Percentiles rank a stretch among this genome's conserved stretches.
These are phyloP conservation scores for Acacia melanoxylon DNA, from an alignment of 306 rosid species.

Conservation along the genomic window DNA sequence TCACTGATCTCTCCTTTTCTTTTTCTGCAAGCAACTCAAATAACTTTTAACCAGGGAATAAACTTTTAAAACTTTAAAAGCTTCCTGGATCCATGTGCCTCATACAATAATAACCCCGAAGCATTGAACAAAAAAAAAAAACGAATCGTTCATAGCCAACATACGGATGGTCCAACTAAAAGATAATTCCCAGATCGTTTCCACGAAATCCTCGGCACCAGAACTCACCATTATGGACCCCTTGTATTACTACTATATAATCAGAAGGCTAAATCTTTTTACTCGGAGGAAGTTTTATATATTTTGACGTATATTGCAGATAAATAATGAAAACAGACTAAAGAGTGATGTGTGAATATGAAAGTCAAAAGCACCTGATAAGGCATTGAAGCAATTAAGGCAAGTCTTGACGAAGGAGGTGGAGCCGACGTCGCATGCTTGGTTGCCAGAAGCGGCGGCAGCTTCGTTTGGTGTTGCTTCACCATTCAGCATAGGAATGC, in stretches of 20 bases:
- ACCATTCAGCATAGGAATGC: not conserved
- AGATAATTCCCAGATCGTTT: not conserved
- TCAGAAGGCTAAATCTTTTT: not conserved
- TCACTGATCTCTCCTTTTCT: not conserved
- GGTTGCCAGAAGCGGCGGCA: not conserved
- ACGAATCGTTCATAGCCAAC: not conserved
- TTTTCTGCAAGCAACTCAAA: not conserved
- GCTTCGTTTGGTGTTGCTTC: not conserved
- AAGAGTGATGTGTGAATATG: not conserved
- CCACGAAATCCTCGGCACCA: too few species aligned
- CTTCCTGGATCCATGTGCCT: too few species aligned
- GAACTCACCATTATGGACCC: too few species aligned
- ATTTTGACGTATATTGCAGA: not conserved
- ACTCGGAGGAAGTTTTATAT: not conserved
- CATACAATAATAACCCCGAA: too few species aligned
- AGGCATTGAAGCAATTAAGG: constrained; percentile 29
- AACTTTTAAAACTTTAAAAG: too few species aligned
- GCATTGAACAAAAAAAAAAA: too few species aligned
- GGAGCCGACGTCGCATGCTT: not conserved
- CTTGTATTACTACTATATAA: too few species aligned
- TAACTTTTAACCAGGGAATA: not conserved
- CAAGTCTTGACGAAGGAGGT: not conserved
- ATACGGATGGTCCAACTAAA: not conserved
- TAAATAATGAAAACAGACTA: not conserved
- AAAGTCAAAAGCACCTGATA: constrained; percentile 8